Base-by-base conservation (phyloP, 495 filamentous ascomycete species). In the Pyronema domesticum region DNA sequence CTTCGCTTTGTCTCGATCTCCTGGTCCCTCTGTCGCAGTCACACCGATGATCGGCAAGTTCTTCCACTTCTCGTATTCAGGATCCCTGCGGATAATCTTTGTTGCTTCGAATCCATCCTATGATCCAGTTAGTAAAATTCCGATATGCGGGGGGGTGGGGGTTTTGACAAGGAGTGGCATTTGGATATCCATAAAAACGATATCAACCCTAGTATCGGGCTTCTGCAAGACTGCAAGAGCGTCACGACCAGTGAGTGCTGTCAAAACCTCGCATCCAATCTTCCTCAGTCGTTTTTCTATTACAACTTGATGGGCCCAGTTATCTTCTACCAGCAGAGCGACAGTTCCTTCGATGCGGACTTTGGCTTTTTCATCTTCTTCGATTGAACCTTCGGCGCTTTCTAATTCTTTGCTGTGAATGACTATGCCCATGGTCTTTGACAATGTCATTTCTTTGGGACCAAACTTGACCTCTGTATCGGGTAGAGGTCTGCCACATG, bases 121-220 rank as follows among this genome's bases (percentile, higher is more conserved):
- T 54, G 7, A 10, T 5, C 5, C 23, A 45, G 19, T 37, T 37
- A 51, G 48, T 33, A 13, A 51, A 33, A 11, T 10, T 37, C 4
- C 17, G 6, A 23, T 51, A 51, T 37, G 34, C 7, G 13, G 34
- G 11, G 34, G 11, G 36, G n/a, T 34, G 19, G 23, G 1, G 36
- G n/a, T 37, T 43, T 58, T 1, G 40, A 64, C 61, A 13, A 61
- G 47, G 11, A 65, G 39, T 43, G 58, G 62, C 58, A 65, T 65
- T 18, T 65, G 61, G 23, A 65, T 42, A 53, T 60, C 61, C 62
- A 65, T 65, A 13, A 61, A 57, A 13, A 61, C 47, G 0, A 63
- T 50, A 57, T 65, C 63, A 14, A 53, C 37, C 33, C 54, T 46
- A 0, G 53, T 35, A 33, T 60, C 52, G 1, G 37, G 49, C 17